Percentiles rank a stretch among this genome's conserved stretches.
Evolutionary conservation across 441 rosid genomes (phyloP).

Genomic region (Kokia cookei): DNA sequence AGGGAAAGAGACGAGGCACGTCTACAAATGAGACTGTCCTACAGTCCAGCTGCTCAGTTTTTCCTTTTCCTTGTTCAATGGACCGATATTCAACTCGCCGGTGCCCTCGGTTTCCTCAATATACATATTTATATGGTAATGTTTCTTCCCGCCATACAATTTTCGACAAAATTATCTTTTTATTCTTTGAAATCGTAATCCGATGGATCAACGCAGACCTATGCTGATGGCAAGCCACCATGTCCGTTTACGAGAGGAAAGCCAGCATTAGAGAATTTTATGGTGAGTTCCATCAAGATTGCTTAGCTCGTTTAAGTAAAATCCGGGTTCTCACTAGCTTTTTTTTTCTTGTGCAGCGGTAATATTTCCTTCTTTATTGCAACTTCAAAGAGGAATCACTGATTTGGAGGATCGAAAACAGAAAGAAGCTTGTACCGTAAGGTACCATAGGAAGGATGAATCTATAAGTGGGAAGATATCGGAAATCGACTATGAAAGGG

Average conservation of each 20-base stretch:
- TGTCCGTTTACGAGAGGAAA: conserved; percentile 80
- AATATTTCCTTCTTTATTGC: conserved; percentile 79
- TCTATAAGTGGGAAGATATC: conserved; percentile 35
- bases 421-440: conserved; percentile 41
- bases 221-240: conserved; percentile 82
- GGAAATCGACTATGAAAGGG: conserved; percentile 57
- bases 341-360: conserved; percentile 39
- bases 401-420: conserved; percentile 53
- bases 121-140: conserved; percentile 50
- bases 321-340: conserved; percentile 1
- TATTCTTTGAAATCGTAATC: conserved; percentile 2
- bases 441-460: conserved; percentile 56
- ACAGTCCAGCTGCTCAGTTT: conserved; percentile 55
- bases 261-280: conserved; percentile 82
- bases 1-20: conserved; percentile 57
- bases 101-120: conserved; percentile 57
- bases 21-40: conserved; percentile 67
- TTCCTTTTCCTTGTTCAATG: conserved; percentile 64
- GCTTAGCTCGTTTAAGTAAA: not conserved
- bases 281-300: conserved; percentile 32
- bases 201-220: conserved; percentile 49
- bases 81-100: conserved; percentile 69
- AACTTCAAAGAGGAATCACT: conserved; percentile 72
- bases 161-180: not conserved
- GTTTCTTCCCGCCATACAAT: not conserved